A percentile compares a stretch with the other conserved stretches of the same genome.
These are phyloP conservation scores for Botryosphaeria dothidea DNA, from an alignment of 2,329 filamentous ascomycete species.

Conservation along the genomic window DNA sequence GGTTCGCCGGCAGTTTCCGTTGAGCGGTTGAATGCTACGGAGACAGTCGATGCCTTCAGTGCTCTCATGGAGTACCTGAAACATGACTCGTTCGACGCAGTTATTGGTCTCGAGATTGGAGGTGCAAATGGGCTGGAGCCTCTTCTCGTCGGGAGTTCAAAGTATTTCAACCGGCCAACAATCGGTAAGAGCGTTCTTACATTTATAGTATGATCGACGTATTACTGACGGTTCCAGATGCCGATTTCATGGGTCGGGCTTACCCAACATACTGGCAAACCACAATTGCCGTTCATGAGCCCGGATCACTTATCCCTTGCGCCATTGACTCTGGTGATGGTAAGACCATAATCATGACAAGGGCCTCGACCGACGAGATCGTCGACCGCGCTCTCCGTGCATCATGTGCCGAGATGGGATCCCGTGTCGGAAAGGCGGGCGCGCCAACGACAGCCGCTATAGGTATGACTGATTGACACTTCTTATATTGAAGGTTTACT, in stretches of 20 bases:
- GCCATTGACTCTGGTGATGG: slow-evolving; percentile 18
- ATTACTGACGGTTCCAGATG: slow-evolving; percentile 9
- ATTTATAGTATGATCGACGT: not conserved
- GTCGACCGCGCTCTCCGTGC: slow-evolving; percentile 23
- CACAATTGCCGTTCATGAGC: slow-evolving; percentile 15
- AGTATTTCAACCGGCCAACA: slow-evolving; percentile 24
- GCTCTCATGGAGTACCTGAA: slow-evolving; percentile 38
- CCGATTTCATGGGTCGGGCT: slow-evolving; percentile 14
- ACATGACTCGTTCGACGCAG: slow-evolving; percentile 34
- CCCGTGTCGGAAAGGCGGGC: slow-evolving; percentile 40
- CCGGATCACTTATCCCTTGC: slow-evolving; percentile 14
- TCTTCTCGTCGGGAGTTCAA: slow-evolving; percentile 28
- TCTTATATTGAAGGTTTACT: slow-evolving; percentile 13
- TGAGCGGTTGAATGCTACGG: slow-evolving; percentile 41
- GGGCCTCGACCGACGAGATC: slow-evolving; percentile 20
- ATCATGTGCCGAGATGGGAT: slow-evolving; percentile 17
- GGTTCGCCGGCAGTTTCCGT: slow-evolving; percentile 47
- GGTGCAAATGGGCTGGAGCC: slow-evolving; percentile 43
- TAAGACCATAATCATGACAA: slow-evolving; percentile 22
- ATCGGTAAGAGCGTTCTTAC: slow-evolving; percentile 1
- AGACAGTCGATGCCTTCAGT: slow-evolving; percentile 42
- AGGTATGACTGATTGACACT: not conserved
- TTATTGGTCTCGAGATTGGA: slow-evolving; percentile 49
- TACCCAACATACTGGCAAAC: slow-evolving; percentile 20
- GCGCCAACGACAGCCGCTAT: slow-evolving; percentile 42